These are phyloP conservation scores for Rhizophagus clarus DNA, from an alignment of 192 early-diverging fungal genomes.

Conservation along the genomic window DNA sequence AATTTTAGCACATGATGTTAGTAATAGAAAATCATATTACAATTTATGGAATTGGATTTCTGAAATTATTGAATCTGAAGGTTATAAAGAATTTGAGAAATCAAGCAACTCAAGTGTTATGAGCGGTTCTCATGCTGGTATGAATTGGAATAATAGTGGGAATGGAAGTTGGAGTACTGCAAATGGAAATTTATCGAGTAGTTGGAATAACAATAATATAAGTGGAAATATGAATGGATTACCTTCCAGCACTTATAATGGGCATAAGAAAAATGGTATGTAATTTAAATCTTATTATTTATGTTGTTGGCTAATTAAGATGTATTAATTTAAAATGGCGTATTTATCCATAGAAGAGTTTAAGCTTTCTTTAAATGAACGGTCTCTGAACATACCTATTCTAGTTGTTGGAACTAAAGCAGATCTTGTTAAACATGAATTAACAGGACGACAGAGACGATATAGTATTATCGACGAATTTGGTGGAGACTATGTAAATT, in stretches of 20 bases:
- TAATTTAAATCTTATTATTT: background rate
- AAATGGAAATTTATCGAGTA: background rate
- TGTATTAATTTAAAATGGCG: background rate
- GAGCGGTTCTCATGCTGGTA: background rate
- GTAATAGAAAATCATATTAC: constrained; percentile 52
- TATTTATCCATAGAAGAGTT: constrained; percentile 10
- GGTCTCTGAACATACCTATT: constrained; percentile 3
- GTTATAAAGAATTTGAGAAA: constrained; percentile 24
- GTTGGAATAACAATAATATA: background rate
- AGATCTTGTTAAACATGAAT: constrained; percentile 30
- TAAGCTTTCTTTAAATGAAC: constrained; percentile 21
- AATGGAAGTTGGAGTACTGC: background rate
- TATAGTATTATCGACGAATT: constrained; percentile 33
- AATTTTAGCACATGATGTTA: constrained; percentile 56
- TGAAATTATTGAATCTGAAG: constrained; percentile 24
- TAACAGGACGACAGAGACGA: constrained; percentile 28
- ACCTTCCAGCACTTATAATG: background rate
- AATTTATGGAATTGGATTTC: constrained; percentile 60
- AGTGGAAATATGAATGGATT: background rate
- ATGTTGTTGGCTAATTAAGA: background rate
- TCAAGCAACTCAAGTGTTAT: background rate
- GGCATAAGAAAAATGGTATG: background rate
- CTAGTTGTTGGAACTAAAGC: constrained; percentile 32
- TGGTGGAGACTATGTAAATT: constrained; percentile 30
- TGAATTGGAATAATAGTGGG: background rate